Evolutionary conservation across 768 basidiomycete species (phyloP), one percentile per base, ranked within the genome.

Genomic region (Hemileccinum rubropunctum): DNA sequence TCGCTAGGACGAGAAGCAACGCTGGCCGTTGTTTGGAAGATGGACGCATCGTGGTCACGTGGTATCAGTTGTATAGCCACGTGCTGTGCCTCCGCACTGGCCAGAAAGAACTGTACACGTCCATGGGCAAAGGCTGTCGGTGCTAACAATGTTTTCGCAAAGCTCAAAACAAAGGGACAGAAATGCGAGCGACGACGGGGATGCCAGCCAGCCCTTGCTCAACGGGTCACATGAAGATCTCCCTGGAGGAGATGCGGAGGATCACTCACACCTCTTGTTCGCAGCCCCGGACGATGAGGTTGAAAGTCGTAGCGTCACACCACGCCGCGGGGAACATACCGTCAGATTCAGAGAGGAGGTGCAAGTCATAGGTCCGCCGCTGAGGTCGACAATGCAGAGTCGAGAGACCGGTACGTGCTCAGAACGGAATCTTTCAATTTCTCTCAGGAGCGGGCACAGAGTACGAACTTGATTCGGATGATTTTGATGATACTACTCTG

Each of bases 381-480:
- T 91, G 33, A 77, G 82, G 64, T 93, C 89, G 18, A 90, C 85
- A 20, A 69, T 75, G 26, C 72, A 83, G 46, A 91, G 90, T 63
- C 83, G 91, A 49, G 91, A 93, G 73, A 74, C 83, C 65, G 88
- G 90, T 91, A 65, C 66, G 86, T 81, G 62, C 56, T 65, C 68
- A 50, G 17, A 21, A 42, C n/a, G 5, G 26, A 43, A 46, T 40
- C 33, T 30, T 42, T 50, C 42, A 35, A 17, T 44, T 38, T 27
- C 14, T 28, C 48, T 63, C 42, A 55, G 47, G 18, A 53, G 39
- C 53, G 42, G 38, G 35, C n/a, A 6, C 58, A 94, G 91, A 89
- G 62, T 95, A 76, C 66, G 93, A 95, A 12, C 78, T 89, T 17
- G 92, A 95, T 61, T 74, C 81, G 0, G 91, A 94, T 65, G 90